Conservation (phyloP, 1,284 basidiomycete genomes). For the Austroboletus niveus region DNA sequence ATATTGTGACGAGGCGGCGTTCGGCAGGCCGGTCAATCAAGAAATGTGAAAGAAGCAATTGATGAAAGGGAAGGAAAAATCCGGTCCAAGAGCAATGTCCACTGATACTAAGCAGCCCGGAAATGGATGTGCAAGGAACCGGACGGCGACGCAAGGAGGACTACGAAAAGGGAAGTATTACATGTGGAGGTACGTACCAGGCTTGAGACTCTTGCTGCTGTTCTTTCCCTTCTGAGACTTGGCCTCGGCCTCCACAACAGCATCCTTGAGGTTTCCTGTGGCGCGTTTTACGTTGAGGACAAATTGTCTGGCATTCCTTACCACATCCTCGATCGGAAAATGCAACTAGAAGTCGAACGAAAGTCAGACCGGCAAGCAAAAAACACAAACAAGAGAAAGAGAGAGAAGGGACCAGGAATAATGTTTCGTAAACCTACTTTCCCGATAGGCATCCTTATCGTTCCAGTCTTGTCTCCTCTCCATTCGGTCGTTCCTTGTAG, state of each 20-base stretch:
- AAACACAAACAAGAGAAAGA: not conserved
- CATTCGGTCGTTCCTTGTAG: slow-evolving; percentile 87
- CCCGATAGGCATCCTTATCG: slow-evolving; percentile 78
- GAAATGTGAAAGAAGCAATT: not conserved
- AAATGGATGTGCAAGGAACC: not conserved
- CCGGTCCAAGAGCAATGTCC: not conserved
- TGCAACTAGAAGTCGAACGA: slow-evolving; percentile 48
- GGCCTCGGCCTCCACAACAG: slow-evolving; percentile 28
- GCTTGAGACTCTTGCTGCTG: slow-evolving; percentile 36
- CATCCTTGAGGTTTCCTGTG: slow-evolving; percentile 62
- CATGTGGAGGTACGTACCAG: slow-evolving; percentile 33
- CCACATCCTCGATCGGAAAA: slow-evolving; percentile 74
- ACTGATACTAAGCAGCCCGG: slow-evolving; percentile 1
- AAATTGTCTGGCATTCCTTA: slow-evolving; percentile 80
- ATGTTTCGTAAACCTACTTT: slow-evolving; percentile 42
- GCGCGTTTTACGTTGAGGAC: slow-evolving; percentile 74
- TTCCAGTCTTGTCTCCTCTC: slow-evolving; percentile 88
- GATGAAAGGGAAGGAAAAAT: not conserved
- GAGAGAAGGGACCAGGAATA: not conserved
- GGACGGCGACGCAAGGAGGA: not conserved
- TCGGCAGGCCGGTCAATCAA: not conserved
- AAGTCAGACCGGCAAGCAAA: slow-evolving; percentile 6
- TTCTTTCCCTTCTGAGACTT: slow-evolving; percentile 39
- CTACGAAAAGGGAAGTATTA: not conserved
- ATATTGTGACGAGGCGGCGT: slow-evolving; percentile 2